Evolutionary conservation across 768 basidiomycete species (phyloP).

Genomic region (Rickenella mellea): DNA sequence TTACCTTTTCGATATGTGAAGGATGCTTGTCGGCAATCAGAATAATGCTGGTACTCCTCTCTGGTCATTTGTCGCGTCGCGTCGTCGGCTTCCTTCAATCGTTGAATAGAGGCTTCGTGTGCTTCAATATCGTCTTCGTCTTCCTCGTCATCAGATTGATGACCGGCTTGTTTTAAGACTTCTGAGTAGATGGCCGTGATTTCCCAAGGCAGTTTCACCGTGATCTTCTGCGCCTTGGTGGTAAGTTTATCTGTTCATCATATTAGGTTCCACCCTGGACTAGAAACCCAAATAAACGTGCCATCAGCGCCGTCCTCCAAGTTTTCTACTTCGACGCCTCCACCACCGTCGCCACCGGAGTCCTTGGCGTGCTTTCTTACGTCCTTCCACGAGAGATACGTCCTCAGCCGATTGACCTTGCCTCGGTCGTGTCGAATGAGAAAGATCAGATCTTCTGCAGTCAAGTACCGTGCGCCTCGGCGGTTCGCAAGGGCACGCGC

Average conservation of each 20-base stretch:
- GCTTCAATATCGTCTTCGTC: constrained; percentile 96
- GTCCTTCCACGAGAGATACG: constrained; percentile 95
- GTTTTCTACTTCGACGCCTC: constrained; percentile 72
- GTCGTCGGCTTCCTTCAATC: constrained; percentile 91
- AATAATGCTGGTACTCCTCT: constrained; percentile 95
- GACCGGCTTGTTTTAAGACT: constrained; percentile 61
- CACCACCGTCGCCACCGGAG: constrained; percentile 72
- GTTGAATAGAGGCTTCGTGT: constrained; percentile 85
- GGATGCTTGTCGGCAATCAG: constrained; percentile 91
- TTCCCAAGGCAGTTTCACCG: constrained; percentile 95
- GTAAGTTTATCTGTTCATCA: constrained; percentile 58
- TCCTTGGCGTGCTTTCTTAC: constrained; percentile 94
- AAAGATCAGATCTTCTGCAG: constrained; percentile 93
- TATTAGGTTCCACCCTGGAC: neutral
- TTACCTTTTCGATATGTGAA: constrained; percentile 95
- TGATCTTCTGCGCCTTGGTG: constrained; percentile 84
- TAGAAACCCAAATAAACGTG: constrained; percentile 20
- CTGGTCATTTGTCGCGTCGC: constrained; percentile 92
- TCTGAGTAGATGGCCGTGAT: constrained; percentile 87
- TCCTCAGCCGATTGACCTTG: constrained; percentile 87
- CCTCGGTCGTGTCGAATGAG: constrained; percentile 90
- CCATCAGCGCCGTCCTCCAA: constrained; percentile 80
- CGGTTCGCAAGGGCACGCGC: constrained; percentile 76
- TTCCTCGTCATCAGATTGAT: constrained; percentile 89
- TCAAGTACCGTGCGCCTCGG: constrained; percentile 76